These are phyloP conservation scores for Alternaria rosae DNA, from an alignment of 2,329 filamentous ascomycete genomes.

Conservation along the genomic window DNA sequence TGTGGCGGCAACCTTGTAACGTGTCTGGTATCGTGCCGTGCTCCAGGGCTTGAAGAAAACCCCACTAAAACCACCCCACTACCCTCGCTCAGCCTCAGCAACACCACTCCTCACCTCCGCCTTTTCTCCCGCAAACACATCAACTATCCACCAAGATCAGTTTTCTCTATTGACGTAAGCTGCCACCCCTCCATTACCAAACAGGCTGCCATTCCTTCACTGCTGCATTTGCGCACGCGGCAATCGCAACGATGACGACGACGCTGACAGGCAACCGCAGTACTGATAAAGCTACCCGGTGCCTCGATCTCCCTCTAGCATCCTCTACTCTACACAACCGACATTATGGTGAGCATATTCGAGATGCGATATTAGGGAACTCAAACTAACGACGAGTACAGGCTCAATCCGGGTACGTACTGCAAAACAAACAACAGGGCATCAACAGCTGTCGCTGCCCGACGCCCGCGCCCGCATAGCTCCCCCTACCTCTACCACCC, in stretches of 20 bases:
- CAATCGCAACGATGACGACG: slow-evolving; percentile 44
- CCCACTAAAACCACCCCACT: slow-evolving; percentile 8
- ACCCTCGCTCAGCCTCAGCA: slow-evolving; percentile 34
- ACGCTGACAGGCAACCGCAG: slow-evolving; percentile 47
- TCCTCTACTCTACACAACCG: slow-evolving; percentile 30
- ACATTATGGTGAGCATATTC: slow-evolving; percentile 46
- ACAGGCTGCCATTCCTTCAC: slow-evolving; percentile 30
- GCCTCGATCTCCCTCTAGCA: slow-evolving; percentile 23
- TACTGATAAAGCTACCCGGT: slow-evolving; percentile 45
- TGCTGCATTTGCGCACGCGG: slow-evolving; percentile 13
- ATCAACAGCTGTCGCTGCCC: slow-evolving; percentile 23
- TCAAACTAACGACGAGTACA: slow-evolving; percentile 33
- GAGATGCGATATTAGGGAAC: neutral
- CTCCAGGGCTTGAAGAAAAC: slow-evolving; percentile 19
- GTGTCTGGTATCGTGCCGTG: neutral
- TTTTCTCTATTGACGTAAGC: slow-evolving; percentile 40
- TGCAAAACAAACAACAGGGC: slow-evolving; percentile 18
- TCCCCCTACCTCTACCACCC: slow-evolving; percentile 6
- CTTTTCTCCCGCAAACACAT: slow-evolving; percentile 23
- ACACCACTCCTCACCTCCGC: slow-evolving; percentile 32
- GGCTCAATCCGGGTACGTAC: slow-evolving; percentile 56
- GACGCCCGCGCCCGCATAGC: slow-evolving; percentile 13
- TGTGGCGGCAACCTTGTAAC: slow-evolving; percentile 23
- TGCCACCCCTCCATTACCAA: slow-evolving; percentile 4
- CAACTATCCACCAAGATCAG: slow-evolving; percentile 25